Evolutionary conservation across 345 rosid species (phyloP).

Genomic region (Salix viminalis): DNA sequence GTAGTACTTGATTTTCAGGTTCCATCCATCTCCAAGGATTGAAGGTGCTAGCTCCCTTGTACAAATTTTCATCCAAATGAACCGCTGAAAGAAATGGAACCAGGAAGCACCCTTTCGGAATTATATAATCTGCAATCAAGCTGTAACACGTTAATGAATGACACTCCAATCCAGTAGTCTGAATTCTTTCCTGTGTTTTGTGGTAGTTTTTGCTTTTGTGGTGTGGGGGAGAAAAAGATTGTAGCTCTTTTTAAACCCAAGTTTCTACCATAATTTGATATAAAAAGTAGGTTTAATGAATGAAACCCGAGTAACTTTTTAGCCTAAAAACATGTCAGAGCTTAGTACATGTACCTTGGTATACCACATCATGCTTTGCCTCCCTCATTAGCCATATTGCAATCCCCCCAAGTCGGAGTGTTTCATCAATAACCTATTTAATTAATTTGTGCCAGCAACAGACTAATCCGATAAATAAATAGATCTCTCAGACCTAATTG

Average conservation of each 20-base stretch:
- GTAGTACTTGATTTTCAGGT: slow-evolving; percentile 52
- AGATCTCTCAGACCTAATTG: neutral
- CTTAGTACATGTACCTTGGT: slow-evolving; percentile 40
- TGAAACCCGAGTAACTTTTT: too few species aligned
- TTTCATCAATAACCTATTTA: slow-evolving; percentile 72
- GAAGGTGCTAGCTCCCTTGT: slow-evolving; percentile 51
- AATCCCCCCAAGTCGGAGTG: slow-evolving; percentile 79
- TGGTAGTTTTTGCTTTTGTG: too few species aligned
- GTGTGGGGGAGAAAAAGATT: too few species aligned
- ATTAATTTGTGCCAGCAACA: neutral
- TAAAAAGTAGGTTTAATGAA: too few species aligned
- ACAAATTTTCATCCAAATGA: slow-evolving; percentile 62
- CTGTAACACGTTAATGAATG: neutral
- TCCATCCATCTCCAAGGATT: slow-evolving; percentile 93
- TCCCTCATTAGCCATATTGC: slow-evolving; percentile 93
- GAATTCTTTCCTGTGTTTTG: too few species aligned
- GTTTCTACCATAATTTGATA: neutral
- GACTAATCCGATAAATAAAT: neutral
- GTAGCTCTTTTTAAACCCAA: too few species aligned
- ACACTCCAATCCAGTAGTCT: too few species aligned
- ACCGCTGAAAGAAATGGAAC: slow-evolving; percentile 86
- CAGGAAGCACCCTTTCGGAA: slow-evolving; percentile 81
- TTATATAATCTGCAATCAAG: slow-evolving; percentile 48
- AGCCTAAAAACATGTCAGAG: neutral
- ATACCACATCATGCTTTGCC: slow-evolving; percentile 68